phyloP scores from a whole-genome alignment of 345 rosid genomes.

The Acer saccharum region DNA sequence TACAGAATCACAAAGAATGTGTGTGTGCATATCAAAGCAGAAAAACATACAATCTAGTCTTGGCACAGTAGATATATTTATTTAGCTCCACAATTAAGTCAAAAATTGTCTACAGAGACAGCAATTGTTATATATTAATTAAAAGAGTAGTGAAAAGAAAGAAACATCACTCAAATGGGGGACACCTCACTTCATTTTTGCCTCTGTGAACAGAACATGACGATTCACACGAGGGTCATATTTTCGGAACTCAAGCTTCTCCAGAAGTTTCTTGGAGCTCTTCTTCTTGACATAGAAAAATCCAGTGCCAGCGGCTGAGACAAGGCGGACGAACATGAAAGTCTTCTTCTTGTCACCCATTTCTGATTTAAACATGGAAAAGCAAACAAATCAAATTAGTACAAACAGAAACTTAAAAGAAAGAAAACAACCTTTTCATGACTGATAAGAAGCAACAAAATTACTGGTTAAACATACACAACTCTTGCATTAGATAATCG shows the following conservation, averaged over 20 bases:
- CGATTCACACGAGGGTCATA: constrained; percentile 93
- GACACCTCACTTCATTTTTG: constrained; percentile 77
- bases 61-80: neutral
- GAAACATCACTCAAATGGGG: neutral
- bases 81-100: neutral
- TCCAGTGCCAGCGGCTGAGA: constrained; percentile 96
- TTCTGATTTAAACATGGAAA: constrained; percentile 9
- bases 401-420: neutral
- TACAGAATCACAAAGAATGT: neutral
- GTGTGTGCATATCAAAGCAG: neutral
- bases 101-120: constrained; percentile 5
- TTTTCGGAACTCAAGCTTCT: constrained; percentile 93
- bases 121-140: neutral
- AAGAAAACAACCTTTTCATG: neutral
- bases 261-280: constrained; percentile 70
- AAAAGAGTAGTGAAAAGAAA: neutral
- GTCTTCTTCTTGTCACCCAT: constrained; percentile 96
- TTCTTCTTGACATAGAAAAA: constrained; percentile 96
- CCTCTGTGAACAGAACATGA: constrained; percentile 89
- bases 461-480: neutral
- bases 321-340: constrained; percentile 85
- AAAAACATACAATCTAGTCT: neutral
- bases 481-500: neutral
- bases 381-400: constrained; percentile 9
- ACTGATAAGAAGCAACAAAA: neutral